phyloP scores from a whole-genome alignment of 2,329 filamentous ascomycete species.

The Bretziella fagacearum region DNA sequence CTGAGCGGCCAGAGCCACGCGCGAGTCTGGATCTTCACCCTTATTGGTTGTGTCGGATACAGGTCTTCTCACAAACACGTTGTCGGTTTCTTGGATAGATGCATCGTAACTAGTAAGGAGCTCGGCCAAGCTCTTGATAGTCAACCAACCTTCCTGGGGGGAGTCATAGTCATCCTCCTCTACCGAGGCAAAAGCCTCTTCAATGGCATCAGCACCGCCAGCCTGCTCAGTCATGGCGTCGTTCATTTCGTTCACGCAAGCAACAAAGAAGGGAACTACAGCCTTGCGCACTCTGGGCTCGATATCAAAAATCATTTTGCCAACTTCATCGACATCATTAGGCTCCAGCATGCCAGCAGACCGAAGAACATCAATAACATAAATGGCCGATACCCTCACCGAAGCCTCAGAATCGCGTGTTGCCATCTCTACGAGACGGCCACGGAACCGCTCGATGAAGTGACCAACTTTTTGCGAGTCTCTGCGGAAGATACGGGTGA shows the following conservation, averaged over 20 bases:
- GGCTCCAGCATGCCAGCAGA: slow-evolving; percentile 78
- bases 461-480: slow-evolving; percentile 70
- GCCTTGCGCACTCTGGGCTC: slow-evolving; percentile 75
- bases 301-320: slow-evolving; percentile 74
- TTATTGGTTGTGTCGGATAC: slow-evolving; percentile 42
- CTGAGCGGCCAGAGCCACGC: slow-evolving; percentile 73
- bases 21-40: slow-evolving; percentile 52
- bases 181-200: slow-evolving; percentile 54
- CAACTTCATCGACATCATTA: slow-evolving; percentile 75
- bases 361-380: slow-evolving; percentile 66
- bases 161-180: slow-evolving; percentile 63
- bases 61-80: slow-evolving; percentile 7
- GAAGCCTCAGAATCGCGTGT: slow-evolving; percentile 65
- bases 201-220: slow-evolving; percentile 58
- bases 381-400: slow-evolving; percentile 65
- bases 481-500: slow-evolving; percentile 62
- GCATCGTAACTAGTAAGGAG: slow-evolving; percentile 63
- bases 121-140: slow-evolving; percentile 78
- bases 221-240: slow-evolving; percentile 68
- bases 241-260: slow-evolving; percentile 68
- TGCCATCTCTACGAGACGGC: slow-evolving; percentile 82
- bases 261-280: slow-evolving; percentile 77
- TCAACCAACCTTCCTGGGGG: slow-evolving; percentile 71
- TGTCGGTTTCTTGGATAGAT: slow-evolving; percentile 11
- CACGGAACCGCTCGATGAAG: slow-evolving; percentile 83